Base-by-base conservation (phyloP, 768 basidiomycete genomes). In the Gloeopeniophorella convolvens region DNA sequence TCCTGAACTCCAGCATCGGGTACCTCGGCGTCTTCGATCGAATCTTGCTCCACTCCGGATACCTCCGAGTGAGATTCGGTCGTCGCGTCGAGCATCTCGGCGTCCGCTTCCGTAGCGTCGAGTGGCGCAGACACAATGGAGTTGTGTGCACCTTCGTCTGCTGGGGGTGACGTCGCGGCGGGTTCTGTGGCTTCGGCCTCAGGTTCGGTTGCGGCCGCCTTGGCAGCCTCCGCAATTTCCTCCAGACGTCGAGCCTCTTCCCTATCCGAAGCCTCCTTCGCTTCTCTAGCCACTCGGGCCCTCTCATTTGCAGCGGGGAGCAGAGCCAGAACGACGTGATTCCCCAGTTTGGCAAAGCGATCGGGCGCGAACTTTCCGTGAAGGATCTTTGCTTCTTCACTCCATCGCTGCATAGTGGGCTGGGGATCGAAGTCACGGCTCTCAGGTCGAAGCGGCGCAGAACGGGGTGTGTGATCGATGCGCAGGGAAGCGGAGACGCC, bases 331-430 rank as follows among this genome's bases (percentile, higher is more conserved):
- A 78, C 66, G 40, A 91, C 70, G 60, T 93, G 89, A 58, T 85
- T 84, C 23, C 73, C 70, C 12, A 96, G 62, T 58, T 80, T 87
- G 20, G 66, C 72, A 16, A 80, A 72, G 16, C 90, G 77, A 50
- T 87, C 82, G 10, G 75, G 65, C 8, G 83, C 78, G 51, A 85
- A 85, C 56, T 82, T 81, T 13, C 87, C 84, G 50, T 91, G 83
- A 20, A 89, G 68, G 27, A 89, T 82, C 61, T 86, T 89, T 53
- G 79, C 81, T 65, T 95, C 93, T 62, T 95, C 92, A 1, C 78
- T 70, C 94, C 94, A 97, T 50, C 94, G 79, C 60, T 90, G 87
- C 26, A 83, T 63, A 1, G 93, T 95, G 9, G 87, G 72, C 47
- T 89, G 68, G 1, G 92, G 90, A 27, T 87, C 82, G 42, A 91